A percentile compares a stretch with the other conserved stretches of the same genome.
Evolutionary conservation across 208 protist genomes (phyloP).

Genomic region (Leishmania gerbilli): DNA sequence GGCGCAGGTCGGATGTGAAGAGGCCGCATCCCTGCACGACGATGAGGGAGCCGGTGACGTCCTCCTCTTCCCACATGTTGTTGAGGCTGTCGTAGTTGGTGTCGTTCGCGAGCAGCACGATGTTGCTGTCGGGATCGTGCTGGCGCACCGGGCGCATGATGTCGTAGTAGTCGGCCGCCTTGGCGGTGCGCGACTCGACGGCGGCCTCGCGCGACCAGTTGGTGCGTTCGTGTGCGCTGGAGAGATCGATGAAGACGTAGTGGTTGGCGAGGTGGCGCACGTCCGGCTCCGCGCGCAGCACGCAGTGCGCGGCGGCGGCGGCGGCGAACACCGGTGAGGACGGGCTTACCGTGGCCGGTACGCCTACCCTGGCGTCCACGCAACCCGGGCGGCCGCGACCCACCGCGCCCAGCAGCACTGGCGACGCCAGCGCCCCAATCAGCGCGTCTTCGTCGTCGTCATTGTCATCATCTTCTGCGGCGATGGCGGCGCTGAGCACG

Average conservation of each 20-base stretch:
- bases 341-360: background rate
- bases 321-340: background rate
- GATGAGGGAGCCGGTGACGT: conserved; percentile 23
- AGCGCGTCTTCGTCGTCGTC: conserved; percentile 18
- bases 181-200: conserved; percentile 30
- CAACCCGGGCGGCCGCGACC: conserved; percentile 8
- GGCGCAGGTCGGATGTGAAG: conserved; percentile 35
- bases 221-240: conserved; percentile 33
- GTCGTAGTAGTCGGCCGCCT: conserved; percentile 47
- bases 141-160: conserved; percentile 38
- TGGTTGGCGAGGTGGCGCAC: conserved; percentile 31
- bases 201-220: conserved; percentile 36
- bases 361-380: background rate
- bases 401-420: background rate
- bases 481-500: background rate
- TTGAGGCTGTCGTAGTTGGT: conserved; percentile 34
- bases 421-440: conserved; percentile 10
- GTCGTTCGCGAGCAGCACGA: conserved; percentile 41
- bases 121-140: conserved; percentile 35
- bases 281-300: conserved; percentile 17
- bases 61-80: conserved; percentile 45
- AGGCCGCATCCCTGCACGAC: conserved; percentile 46
- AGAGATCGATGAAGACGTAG: conserved; percentile 52
- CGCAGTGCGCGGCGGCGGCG: conserved; percentile 7
- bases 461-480: background rate